A percentile compares a stretch with the other conserved stretches of the same genome.
Conservation (phyloP, 208 protist genomes). For the Trypanosoma vivax region DNA sequence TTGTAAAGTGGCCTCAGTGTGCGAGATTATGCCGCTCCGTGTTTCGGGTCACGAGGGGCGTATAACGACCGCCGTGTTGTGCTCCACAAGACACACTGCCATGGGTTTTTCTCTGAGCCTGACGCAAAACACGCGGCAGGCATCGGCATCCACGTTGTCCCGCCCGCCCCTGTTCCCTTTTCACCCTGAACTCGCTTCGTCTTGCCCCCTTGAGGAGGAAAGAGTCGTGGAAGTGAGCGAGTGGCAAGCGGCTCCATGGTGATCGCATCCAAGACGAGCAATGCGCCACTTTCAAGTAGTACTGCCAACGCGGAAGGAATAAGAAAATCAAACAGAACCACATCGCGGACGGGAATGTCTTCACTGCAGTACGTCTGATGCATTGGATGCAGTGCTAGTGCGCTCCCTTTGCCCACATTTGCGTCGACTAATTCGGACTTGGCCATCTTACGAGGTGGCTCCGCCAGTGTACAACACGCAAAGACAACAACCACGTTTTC, state of each 20-base stretch:
- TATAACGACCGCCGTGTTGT: constrained; percentile 47
- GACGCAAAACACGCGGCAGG: constrained; percentile 1
- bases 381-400: constrained; percentile 13
- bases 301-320: constrained; percentile 44
- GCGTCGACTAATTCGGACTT: background rate
- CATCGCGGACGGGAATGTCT: constrained; percentile 47
- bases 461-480: constrained; percentile 19
- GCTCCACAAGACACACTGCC: constrained; percentile 35
- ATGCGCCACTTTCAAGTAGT: constrained; percentile 61
- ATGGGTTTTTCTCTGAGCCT: constrained; percentile 13
- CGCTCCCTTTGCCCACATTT: background rate
- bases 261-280: constrained; percentile 53
- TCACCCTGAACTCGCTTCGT: background rate
- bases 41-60: constrained; percentile 19
- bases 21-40: background rate
- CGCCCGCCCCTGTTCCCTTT: background rate
- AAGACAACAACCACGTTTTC: constrained; percentile 43
- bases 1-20: background rate
- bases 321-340: constrained; percentile 36
- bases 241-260: constrained; percentile 47
- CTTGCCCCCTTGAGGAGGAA: constrained; percentile 2
- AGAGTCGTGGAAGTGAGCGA: constrained; percentile 14
- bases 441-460: constrained; percentile 4
- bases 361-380: constrained; percentile 42
- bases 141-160: background rate